Conservation (phyloP, 331 rosid genomes). For the Quercus tomentella region DNA sequence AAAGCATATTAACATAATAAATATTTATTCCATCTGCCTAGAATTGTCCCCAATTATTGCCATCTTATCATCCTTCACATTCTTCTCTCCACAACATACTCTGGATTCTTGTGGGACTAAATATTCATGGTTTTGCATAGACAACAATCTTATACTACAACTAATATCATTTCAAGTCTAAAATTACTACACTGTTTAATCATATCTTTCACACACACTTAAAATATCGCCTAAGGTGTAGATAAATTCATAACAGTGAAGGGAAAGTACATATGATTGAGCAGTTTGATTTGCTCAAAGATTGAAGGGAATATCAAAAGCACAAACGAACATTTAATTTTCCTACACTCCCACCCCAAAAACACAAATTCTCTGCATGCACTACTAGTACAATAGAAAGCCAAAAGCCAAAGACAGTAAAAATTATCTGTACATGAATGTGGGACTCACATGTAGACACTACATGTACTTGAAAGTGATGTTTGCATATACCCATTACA, state of each 20-base stretch:
- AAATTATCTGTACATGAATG: too few relatives aligned
- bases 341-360: background rate
- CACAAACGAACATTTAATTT: background rate
- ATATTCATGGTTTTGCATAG: background rate
- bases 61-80: background rate
- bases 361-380: background rate
- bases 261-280: too few relatives aligned
- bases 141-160: background rate
- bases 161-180: background rate
- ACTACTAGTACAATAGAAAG: background rate
- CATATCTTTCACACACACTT: too few relatives aligned
- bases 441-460: too few relatives aligned
- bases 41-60: background rate
- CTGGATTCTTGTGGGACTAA: background rate
- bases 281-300: background rate
- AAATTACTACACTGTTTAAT: too few relatives aligned
- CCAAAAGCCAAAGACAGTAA: background rate
- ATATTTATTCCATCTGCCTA: background rate
- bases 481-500: too few relatives aligned
- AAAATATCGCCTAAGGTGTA: too few relatives aligned
- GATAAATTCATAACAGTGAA: too few relatives aligned
- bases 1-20: too few relatives aligned
- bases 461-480: too few relatives aligned
- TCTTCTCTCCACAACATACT: background rate
- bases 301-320: background rate